phyloP scores from a whole-genome alignment of 2,329 filamentous ascomycete genomes.

The Coleophoma cylindrospora region DNA sequence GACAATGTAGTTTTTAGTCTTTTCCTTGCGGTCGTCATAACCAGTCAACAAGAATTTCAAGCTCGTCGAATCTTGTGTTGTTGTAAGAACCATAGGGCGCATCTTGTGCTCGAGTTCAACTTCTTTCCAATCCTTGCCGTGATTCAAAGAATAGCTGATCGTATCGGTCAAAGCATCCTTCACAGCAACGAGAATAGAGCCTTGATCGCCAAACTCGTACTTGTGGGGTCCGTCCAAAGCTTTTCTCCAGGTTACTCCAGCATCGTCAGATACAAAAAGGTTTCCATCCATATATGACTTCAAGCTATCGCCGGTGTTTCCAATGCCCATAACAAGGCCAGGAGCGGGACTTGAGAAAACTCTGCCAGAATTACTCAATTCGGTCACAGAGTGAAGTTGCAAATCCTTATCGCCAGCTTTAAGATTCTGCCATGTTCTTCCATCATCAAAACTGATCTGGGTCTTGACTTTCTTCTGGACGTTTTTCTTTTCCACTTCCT shows the following conservation, averaged over 20 bases:
- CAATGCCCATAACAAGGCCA: conserved; percentile 88
- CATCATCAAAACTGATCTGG: conserved; percentile 92
- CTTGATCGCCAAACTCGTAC: conserved; percentile 94
- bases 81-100: conserved; percentile 70
- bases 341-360: conserved; percentile 93
- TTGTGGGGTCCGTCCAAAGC: conserved; percentile 79
- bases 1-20: conserved; percentile 57
- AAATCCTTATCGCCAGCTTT: conserved; percentile 61
- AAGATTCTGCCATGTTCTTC: conserved; percentile 74
- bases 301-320: conserved; percentile 77
- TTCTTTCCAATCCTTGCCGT: conserved; percentile 78
- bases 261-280: conserved; percentile 86
- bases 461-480: conserved; percentile 66
- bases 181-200: conserved; percentile 81
- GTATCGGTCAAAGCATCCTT: conserved; percentile 61
- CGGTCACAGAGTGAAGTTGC: conserved; percentile 89
- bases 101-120: conserved; percentile 68
- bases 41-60: conserved; percentile 83
- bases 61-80: conserved; percentile 87
- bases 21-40: conserved; percentile 39
- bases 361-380: conserved; percentile 74
- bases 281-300: conserved; percentile 67
- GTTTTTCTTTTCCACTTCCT: conserved; percentile 58
- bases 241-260: conserved; percentile 77
- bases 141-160: conserved; percentile 76